Evolutionary conservation across 768 basidiomycete species (phyloP).

Genomic region (Tephrocybe sp.): DNA sequence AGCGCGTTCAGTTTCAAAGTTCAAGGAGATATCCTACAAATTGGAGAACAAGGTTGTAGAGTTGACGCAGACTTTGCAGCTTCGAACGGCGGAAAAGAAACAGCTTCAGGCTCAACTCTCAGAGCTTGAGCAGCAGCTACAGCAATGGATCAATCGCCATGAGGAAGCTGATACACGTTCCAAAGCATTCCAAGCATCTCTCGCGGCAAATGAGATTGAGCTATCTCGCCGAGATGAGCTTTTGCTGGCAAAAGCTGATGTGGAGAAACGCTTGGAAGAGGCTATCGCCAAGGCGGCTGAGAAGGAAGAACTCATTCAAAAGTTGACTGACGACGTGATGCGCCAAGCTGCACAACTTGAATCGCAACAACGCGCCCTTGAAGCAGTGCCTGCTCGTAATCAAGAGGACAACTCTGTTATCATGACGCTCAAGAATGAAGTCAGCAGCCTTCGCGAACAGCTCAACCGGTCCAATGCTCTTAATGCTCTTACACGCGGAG

Average conservation of each 20-base stretch:
- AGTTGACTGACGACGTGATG: slow-evolving; percentile 74
- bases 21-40: slow-evolving; percentile 97
- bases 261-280: slow-evolving; percentile 81
- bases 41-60: slow-evolving; percentile 99
- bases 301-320: slow-evolving; percentile 82
- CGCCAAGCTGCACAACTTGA: slow-evolving; percentile 77
- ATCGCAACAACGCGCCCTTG: slow-evolving; percentile 67
- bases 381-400: slow-evolving; percentile 59
- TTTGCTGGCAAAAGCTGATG: slow-evolving; percentile 68
- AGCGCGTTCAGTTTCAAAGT: slow-evolving; percentile 95
- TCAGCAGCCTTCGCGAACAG: slow-evolving; percentile 90
- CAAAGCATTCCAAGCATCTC: slow-evolving; percentile 67
- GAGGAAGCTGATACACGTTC: slow-evolving; percentile 80
- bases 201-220: slow-evolving; percentile 72
- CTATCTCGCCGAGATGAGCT: slow-evolving; percentile 71
- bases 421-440: slow-evolving; percentile 86
- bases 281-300: slow-evolving; percentile 68
- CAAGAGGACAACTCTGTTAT: slow-evolving; percentile 88
- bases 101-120: slow-evolving; percentile 72
- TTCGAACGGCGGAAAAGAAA: slow-evolving; percentile 88
- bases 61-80: slow-evolving; percentile 91
- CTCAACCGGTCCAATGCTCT: slow-evolving; percentile 94
- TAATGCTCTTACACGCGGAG: slow-evolving; percentile 76
- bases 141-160: slow-evolving; percentile 81
- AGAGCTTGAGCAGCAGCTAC: slow-evolving; percentile 82